Evolutionary conservation across 768 basidiomycete genomes (phyloP).

Genomic region (Rubroboletus satanas): DNA sequence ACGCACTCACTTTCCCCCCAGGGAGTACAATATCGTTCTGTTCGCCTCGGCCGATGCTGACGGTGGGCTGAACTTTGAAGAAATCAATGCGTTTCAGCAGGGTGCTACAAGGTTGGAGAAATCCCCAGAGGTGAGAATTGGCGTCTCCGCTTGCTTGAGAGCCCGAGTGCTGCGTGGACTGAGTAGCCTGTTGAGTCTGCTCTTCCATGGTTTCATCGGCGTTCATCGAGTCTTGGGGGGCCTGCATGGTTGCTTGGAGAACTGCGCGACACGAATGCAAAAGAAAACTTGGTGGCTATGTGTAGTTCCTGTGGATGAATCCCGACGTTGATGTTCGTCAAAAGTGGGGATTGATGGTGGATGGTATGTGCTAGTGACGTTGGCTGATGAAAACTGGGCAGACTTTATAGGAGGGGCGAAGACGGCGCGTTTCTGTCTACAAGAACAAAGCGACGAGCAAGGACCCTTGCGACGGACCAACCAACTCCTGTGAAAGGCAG

Average conservation of each 20-base stretch:
- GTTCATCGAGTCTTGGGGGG: slow-evolving; percentile 20
- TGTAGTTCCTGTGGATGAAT: neutral
- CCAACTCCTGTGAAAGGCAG: slow-evolving; percentile 18
- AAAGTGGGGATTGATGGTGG: neutral
- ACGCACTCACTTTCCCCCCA: slow-evolving; percentile 72
- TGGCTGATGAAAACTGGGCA: neutral
- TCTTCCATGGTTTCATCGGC: slow-evolving; percentile 30
- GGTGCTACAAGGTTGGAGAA: slow-evolving; percentile 59
- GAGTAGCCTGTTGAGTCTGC: slow-evolving; percentile 39
- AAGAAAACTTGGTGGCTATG: neutral
- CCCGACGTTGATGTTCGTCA: neutral
- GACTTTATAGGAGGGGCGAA: slow-evolving; percentile 19
- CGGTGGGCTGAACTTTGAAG: slow-evolving; percentile 46
- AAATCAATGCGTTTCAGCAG: slow-evolving; percentile 57
- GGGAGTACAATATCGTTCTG: slow-evolving; percentile 54
- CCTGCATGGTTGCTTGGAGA: slow-evolving; percentile 13
- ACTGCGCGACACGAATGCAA: neutral
- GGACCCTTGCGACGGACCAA: slow-evolving; percentile 5
- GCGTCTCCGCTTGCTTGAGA: slow-evolving; percentile 24
- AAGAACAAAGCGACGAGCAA: slow-evolving; percentile 17
- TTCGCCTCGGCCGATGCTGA: slow-evolving; percentile 54
- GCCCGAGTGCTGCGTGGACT: slow-evolving; percentile 35
- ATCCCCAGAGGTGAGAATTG: slow-evolving; percentile 59
- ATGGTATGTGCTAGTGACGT: neutral
- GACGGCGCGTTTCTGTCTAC: slow-evolving; percentile 12